These are phyloP conservation scores for Rhizophora mangle DNA, from an alignment of 345 rosid species.

Conservation along the genomic window DNA sequence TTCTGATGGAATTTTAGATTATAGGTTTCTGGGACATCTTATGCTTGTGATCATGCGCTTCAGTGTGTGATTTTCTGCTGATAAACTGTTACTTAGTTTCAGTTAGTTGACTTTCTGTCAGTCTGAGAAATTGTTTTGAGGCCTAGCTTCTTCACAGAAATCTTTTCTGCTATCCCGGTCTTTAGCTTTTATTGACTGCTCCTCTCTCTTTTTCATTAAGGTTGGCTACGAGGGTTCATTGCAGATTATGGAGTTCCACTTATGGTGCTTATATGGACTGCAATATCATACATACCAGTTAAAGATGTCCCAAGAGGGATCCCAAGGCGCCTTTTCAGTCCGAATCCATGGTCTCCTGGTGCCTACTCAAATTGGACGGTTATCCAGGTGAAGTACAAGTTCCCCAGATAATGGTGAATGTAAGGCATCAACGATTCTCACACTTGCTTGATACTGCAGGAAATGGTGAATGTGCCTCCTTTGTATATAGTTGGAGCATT, in stretches of 20 bases:
- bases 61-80: no score
- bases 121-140: no score
- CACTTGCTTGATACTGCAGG: slow-evolving; percentile 42
- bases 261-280: slow-evolving; percentile 90
- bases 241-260: slow-evolving; percentile 95
- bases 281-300: slow-evolving; percentile 65
- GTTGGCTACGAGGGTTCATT: slow-evolving; percentile 70
- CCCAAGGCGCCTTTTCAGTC: slow-evolving; percentile 95
- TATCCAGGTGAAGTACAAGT: slow-evolving; percentile 45
- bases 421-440: slow-evolving; percentile 14
- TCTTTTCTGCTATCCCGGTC: neutral
- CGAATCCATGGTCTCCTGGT: slow-evolving; percentile 93
- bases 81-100: no score
- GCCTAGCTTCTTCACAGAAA: no score
- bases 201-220: slow-evolving; percentile 24
- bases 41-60: neutral
- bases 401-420: slow-evolving; percentile 1
- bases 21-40: neutral
- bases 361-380: slow-evolving; percentile 89
- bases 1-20: neutral
- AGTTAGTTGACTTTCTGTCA: no score
- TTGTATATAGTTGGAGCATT: slow-evolving; percentile 79
- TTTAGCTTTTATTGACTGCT: neutral
- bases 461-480: slow-evolving; percentile 77
- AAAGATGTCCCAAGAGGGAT: slow-evolving; percentile 72